Percentiles rank a stretch among this genome's conserved stretches.
Conservation (phyloP, 306 rosid species). For the Astragalus glycyphyllos region DNA sequence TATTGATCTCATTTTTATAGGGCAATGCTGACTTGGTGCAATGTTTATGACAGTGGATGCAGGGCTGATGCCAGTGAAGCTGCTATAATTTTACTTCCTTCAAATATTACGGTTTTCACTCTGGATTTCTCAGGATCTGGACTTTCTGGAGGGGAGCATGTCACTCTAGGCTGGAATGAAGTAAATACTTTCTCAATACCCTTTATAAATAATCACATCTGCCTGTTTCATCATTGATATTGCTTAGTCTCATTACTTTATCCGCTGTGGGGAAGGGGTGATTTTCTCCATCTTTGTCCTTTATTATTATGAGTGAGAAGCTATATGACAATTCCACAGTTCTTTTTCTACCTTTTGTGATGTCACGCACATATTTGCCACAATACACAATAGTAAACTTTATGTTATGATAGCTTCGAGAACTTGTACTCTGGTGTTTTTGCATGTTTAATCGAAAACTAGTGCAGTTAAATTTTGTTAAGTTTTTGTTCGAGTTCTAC, state of each 20-base stretch:
- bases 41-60: conserved; percentile 82
- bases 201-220: conserved; percentile 33
- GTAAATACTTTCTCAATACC: conserved; percentile 55
- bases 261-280: background rate
- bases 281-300: background rate
- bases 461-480: conserved; percentile 6
- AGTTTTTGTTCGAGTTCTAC: background rate
- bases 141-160: conserved; percentile 95
- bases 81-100: conserved; percentile 92
- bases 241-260: conserved; percentile 28
- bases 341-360: conserved; percentile 1
- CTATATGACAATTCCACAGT: conserved; percentile 4
- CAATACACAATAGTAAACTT: conserved; percentile 17
- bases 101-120: conserved; percentile 92
- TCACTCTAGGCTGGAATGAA: conserved; percentile 95
- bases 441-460: conserved; percentile 1
- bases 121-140: conserved; percentile 99
- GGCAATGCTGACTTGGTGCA: conserved; percentile 48
- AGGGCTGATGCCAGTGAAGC: conserved; percentile 99
- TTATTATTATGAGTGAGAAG: conserved; percentile 13
- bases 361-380: conserved; percentile 21
- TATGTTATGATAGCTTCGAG: conserved; percentile 26
- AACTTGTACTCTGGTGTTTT: conserved; percentile 18
- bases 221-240: conserved; percentile 29
- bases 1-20: conserved; percentile 27